A percentile compares a stretch with the other conserved stretches of the same genome.
phyloP scores from a whole-genome alignment of 1,284 basidiomycete species.

The Hymenochaete sp. region DNA sequence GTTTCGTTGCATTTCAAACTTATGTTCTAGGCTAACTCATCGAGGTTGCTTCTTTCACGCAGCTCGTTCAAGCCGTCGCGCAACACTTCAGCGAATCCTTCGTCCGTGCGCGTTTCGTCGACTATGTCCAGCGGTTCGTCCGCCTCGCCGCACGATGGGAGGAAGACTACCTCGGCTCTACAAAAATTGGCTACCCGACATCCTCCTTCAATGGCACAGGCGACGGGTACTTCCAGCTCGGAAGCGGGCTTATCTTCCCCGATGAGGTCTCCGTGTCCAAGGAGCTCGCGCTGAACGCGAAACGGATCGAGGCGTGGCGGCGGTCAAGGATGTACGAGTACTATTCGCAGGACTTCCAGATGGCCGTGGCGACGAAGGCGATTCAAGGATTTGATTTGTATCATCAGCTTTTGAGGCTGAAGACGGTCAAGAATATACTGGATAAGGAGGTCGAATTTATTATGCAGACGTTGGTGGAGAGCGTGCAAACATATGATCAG shows the following conservation, averaged over 20 bases:
- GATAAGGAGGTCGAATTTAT: slow-evolving; percentile 68
- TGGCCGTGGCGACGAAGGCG: slow-evolving; percentile 33
- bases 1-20: neutral
- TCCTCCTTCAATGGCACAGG: slow-evolving; percentile 34
- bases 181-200: slow-evolving; percentile 56
- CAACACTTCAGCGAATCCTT: slow-evolving; percentile 72
- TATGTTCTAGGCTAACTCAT: neutral
- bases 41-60: slow-evolving; percentile 1
- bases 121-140: slow-evolving; percentile 70
- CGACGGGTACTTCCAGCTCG: slow-evolving; percentile 37
- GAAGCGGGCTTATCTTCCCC: slow-evolving; percentile 59
- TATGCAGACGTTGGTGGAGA: slow-evolving; percentile 62
- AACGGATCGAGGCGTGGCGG: slow-evolving; percentile 76
- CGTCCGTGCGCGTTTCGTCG: slow-evolving; percentile 71
- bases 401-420: slow-evolving; percentile 66
- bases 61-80: slow-evolving; percentile 64
- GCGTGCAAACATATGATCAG: slow-evolving; percentile 74
- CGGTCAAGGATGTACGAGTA: slow-evolving; percentile 59
- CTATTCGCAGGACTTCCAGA: slow-evolving; percentile 54
- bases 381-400: slow-evolving; percentile 60
- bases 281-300: slow-evolving; percentile 61
- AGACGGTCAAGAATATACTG: slow-evolving; percentile 50
- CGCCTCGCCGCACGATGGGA: slow-evolving; percentile 73
- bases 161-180: slow-evolving; percentile 57
- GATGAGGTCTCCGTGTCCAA: slow-evolving; percentile 51